Evolutionary conservation across 2,329 filamentous ascomycete genomes (phyloP).

Genomic region (Sclerotinia trifoliorum): DNA sequence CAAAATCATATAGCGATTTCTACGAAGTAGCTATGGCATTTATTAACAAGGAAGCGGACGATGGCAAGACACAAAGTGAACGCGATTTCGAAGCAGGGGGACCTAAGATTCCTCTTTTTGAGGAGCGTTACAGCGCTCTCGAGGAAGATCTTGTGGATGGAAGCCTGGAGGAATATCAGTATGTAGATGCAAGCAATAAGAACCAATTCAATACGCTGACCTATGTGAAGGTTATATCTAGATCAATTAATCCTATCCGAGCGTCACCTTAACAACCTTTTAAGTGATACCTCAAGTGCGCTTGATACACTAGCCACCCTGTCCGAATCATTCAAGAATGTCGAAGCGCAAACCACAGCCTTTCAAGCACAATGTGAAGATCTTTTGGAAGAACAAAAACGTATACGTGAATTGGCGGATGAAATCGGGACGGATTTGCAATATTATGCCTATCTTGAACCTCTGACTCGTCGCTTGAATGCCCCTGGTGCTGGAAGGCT

Average conservation of each 20-base stretch:
- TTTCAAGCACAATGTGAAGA: conserved; percentile 93
- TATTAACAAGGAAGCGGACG: conserved; percentile 48
- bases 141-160: conserved; percentile 72
- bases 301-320: conserved; percentile 74
- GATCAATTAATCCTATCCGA: conserved; percentile 80
- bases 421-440: conserved; percentile 86
- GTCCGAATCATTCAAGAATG: conserved; percentile 80
- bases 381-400: conserved; percentile 76
- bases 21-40: conserved; percentile 62
- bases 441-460: conserved; percentile 92
- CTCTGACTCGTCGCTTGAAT: conserved; percentile 84
- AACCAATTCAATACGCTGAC: conserved; percentile 12
- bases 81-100: conserved; percentile 43
- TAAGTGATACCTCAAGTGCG: conserved; percentile 73
- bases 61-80: conserved; percentile 27
- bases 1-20: conserved; percentile 78
- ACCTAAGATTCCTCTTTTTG: conserved; percentile 52
- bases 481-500: conserved; percentile 84
- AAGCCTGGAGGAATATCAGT: conserved; percentile 84
- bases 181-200: conserved; percentile 41
- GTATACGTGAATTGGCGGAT: conserved; percentile 75
- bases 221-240: conserved; percentile 62
- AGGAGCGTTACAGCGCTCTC: conserved; percentile 56
- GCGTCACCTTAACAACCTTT: conserved; percentile 75
- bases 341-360: conserved; percentile 86